These are phyloP conservation scores for Mycena sp. DNA, from an alignment of 1,284 basidiomycete species.

Conservation along the genomic window DNA sequence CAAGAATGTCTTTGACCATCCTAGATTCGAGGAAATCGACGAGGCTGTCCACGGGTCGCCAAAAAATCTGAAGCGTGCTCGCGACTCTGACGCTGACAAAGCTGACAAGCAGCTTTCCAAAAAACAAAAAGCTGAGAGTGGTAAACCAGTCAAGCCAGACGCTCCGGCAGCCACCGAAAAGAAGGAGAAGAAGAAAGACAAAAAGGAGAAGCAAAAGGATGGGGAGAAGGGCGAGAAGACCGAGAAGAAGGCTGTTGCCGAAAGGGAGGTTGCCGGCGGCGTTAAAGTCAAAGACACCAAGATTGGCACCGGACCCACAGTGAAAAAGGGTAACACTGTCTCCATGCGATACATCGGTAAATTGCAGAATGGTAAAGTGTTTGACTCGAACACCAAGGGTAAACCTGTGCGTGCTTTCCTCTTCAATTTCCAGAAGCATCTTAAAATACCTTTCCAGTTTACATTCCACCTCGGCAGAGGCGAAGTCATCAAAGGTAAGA, in stretches of 20 bases:
- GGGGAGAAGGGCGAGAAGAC: constrained; percentile 46
- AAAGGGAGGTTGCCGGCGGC: constrained; percentile 69
- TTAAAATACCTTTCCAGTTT: constrained; percentile 60
- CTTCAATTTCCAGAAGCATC: neutral
- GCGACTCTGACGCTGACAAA: constrained; percentile 56
- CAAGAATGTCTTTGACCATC: constrained; percentile 35
- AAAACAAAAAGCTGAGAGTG: constrained; percentile 75
- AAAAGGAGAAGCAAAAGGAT: constrained; percentile 64
- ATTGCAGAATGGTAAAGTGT: constrained; percentile 85
- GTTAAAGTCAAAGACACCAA: constrained; percentile 84
- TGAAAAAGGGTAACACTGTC: constrained; percentile 88
- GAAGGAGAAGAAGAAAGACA: constrained; percentile 52
- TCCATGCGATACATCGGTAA: constrained; percentile 94
- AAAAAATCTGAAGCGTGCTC: constrained; percentile 68
- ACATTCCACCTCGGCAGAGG: constrained; percentile 87
- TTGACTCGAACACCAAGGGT: constrained; percentile 91
- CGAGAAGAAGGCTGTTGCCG: constrained; percentile 16
- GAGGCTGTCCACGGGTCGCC: constrained; percentile 46
- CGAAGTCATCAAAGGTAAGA: constrained; percentile 88
- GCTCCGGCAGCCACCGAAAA: constrained; percentile 47
- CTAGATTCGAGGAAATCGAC: constrained; percentile 74
- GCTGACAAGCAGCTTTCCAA: constrained; percentile 77
- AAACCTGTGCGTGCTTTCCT: constrained; percentile 65
- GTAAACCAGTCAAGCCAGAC: constrained; percentile 54
- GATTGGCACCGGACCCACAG: constrained; percentile 82